A percentile compares a stretch with the other conserved stretches of the same genome.
Conservation (phyloP, 2,329 filamentous ascomycete genomes). For the Rhinocladiella mackenziei region DNA sequence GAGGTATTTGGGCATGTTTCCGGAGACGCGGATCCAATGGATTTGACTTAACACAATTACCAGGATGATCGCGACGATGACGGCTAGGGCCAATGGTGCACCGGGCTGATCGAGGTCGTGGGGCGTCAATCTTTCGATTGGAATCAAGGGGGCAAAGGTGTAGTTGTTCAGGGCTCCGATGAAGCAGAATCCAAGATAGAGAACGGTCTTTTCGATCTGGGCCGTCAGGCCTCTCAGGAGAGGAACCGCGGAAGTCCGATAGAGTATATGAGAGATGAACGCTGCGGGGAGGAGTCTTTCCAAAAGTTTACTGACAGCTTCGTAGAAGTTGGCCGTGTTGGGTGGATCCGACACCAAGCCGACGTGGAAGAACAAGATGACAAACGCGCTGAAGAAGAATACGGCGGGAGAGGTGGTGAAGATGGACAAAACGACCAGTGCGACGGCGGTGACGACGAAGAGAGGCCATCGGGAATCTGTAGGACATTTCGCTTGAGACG, state of each 20-base stretch:
- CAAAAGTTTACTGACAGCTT: conserved; percentile 70
- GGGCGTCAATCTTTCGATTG: conserved; percentile 83
- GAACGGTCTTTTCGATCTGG: conserved; percentile 81
- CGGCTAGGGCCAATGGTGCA: conserved; percentile 73
- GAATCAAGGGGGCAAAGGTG: conserved; percentile 82
- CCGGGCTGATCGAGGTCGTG: conserved; percentile 92
- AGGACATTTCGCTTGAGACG: conserved; percentile 57
- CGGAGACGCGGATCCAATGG: conserved; percentile 82
- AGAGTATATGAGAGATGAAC: conserved; percentile 84
- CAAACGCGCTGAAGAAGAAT: conserved; percentile 80
- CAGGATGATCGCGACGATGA: conserved; percentile 69
- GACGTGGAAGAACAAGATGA: conserved; percentile 81
- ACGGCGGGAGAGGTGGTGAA: conserved; percentile 73
- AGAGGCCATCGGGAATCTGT: conserved; percentile 79
- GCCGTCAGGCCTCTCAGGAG: conserved; percentile 69
- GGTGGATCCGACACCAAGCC: conserved; percentile 87
- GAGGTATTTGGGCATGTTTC: conserved; percentile 71
- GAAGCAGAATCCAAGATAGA: conserved; percentile 90
- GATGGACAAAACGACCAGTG: conserved; percentile 72
- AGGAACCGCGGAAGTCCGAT: conserved; percentile 72
- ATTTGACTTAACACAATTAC: conserved; percentile 69
- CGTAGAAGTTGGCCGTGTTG: conserved; percentile 60
- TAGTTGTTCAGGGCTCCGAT: conserved; percentile 90
- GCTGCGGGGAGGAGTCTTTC: conserved; percentile 81
- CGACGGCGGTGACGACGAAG: conserved; percentile 74